Conservation (phyloP, 2,329 filamentous ascomycete species). For the Tolypocladium endophyticum region DNA sequence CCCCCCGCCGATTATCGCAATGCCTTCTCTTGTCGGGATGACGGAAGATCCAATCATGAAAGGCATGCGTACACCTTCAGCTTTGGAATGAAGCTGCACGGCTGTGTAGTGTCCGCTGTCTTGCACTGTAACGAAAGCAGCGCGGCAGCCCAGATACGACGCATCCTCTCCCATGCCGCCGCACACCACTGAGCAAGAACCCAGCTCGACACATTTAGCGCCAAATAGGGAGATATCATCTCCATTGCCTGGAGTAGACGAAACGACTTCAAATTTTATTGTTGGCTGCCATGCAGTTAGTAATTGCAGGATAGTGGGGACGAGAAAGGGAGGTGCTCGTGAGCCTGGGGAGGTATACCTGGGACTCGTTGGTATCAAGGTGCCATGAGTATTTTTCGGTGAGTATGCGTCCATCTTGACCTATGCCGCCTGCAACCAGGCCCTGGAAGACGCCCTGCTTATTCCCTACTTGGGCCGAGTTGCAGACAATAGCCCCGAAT, state of each 20-base stretch:
- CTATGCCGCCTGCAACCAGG: constrained; percentile 63
- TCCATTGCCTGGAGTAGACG: background rate
- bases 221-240: constrained; percentile 20
- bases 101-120: constrained; percentile 23
- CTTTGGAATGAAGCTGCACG: constrained; percentile 1
- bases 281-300: constrained; percentile 9
- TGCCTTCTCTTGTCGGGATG: constrained; percentile 31
- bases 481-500: constrained; percentile 33
- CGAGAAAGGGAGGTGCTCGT: no score
- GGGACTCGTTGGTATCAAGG: constrained; percentile 27
- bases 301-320: background rate
- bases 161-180: constrained; percentile 20
- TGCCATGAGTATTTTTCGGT: constrained; percentile 57
- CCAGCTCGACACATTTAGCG: constrained; percentile 14
- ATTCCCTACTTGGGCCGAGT: constrained; percentile 9
- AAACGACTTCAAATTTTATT: constrained; percentile 13
- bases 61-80: constrained; percentile 27
- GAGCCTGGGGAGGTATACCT: constrained; percentile 18
- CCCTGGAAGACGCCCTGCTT: constrained; percentile 36
- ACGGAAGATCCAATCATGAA: constrained; percentile 61
- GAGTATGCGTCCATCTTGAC: constrained; percentile 49
- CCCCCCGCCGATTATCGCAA: constrained; percentile 66
- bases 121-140: constrained; percentile 11
- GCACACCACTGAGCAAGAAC: constrained; percentile 14
- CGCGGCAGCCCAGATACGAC: constrained; percentile 15